Conservation (phyloP, 352 stramenopile genomes). For the Phytophthora tentaculata region DNA sequence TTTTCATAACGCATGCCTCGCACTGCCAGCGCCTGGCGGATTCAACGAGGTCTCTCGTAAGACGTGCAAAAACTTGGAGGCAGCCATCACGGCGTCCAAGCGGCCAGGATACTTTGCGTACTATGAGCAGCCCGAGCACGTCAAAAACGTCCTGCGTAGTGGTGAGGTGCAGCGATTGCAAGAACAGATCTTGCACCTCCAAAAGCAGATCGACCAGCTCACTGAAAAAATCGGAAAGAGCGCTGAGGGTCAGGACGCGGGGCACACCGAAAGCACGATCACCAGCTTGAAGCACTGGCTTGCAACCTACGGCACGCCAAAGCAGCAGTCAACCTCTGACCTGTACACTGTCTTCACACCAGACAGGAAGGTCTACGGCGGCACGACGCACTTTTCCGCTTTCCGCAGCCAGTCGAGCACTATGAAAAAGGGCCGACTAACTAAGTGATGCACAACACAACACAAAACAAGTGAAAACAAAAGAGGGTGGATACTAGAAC, state of each 20-base stretch:
- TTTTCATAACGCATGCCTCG: not conserved
- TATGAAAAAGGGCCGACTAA: slow-evolving; percentile 81
- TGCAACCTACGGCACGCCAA: slow-evolving; percentile 64
- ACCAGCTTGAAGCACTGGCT: slow-evolving; percentile 81
- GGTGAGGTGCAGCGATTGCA: slow-evolving; percentile 70
- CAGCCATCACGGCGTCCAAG: slow-evolving; percentile 76
- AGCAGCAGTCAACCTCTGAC: slow-evolving; percentile 55
- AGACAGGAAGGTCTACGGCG: slow-evolving; percentile 77
- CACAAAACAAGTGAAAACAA: slow-evolving; percentile 4
- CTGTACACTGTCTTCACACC: slow-evolving; percentile 71
- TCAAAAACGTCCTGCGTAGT: slow-evolving; percentile 55
- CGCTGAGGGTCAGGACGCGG: slow-evolving; percentile 10
- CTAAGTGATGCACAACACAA: slow-evolving; percentile 49
- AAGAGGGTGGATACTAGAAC: too few relatives aligned
- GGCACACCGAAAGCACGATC: slow-evolving; percentile 34
- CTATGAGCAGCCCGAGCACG: slow-evolving; percentile 69
- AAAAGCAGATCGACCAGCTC: slow-evolving; percentile 78
- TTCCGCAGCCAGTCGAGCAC: slow-evolving; percentile 66
- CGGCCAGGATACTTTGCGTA: slow-evolving; percentile 77
- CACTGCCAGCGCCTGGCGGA: slow-evolving; percentile 48
- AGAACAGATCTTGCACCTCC: slow-evolving; percentile 60
- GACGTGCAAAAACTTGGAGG: slow-evolving; percentile 84
- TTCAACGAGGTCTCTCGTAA: slow-evolving; percentile 82
- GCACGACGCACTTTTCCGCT: slow-evolving; percentile 77
- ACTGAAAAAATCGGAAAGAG: slow-evolving; percentile 52